Evolutionary conservation across 768 basidiomycete genomes (phyloP), one percentile per base, ranked within the genome.

Genomic region (Tulasnella sp.): DNA sequence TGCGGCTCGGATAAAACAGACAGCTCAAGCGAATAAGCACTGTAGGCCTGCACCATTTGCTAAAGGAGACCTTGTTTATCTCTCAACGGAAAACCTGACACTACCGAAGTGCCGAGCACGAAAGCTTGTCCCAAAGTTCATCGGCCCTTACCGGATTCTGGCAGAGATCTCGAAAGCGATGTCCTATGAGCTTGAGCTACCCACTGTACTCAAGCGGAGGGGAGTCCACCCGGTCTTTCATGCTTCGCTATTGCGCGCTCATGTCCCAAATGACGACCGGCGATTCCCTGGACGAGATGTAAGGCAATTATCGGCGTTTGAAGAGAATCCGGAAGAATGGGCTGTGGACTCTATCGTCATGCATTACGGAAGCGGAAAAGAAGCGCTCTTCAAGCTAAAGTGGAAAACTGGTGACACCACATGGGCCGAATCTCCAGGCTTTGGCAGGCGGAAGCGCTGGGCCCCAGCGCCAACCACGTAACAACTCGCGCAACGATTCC

Each of bases 351-450:
- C 74, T 20, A 82, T 85, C 15, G 20, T 79, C 0, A 42, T 79
- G 1, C 85, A 85, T 79, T 44, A 77, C 3, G 83, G 85, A 0
- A 76, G 70, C 2, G 81, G 83, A 7, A 40, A 42, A 11, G 13
- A 79, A 11, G 81, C 83, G 0, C 11, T 83, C 0, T 86, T 86
- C 77, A 80, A 85, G 75, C 81, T 85, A 2, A 13, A 77, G 35
- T 86, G 84, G 83, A 84, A 82, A 61, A 79, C 82, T 0, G 85
- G 85, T 0, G 85, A 86, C n/a, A n/a, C n/a, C n/a, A n/a, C n/a
- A n/a, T n/a, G n/a, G n/a, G n/a, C n/a, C n/a, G n/a, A n/a, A 44
- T 13, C 42, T 44, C 13, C 42, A 44, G 42, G 42, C 42, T 13
- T 44, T 44, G 42, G 13, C 13, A 13, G 42, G 42, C 13, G 42